Base-by-base conservation (phyloP, 2,329 filamentous ascomycete genomes). In the Hypoxylon sp. region DNA sequence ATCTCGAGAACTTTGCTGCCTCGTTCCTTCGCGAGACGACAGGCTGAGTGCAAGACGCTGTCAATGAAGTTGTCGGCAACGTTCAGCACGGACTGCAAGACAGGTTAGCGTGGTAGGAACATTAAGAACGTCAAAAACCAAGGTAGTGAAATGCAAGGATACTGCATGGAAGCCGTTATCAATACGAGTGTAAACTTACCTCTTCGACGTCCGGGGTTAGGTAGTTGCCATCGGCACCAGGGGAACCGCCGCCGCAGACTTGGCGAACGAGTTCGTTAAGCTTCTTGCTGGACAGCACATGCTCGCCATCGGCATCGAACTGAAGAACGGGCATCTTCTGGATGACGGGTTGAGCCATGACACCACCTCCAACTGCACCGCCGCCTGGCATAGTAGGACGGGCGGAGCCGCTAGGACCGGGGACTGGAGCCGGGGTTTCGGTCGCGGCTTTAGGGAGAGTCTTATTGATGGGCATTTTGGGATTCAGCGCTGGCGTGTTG, bases 271-370 rank as follows among this genome's bases (percentile, higher is more conserved):
- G 85, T 77, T 97, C 95, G 75, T 99, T 94, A 40, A 99, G 85
- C 81, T 97, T 98, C 82, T 97, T 96, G 87, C 97, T 97, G 81
- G 91, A 96, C n/a, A 99, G 83, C 0, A 99, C 91, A 44, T 94
- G 90, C 73, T 97, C 93, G 24, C 93, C 93, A 75, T 97, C 94
- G 28, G 93, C 92, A 76, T 98, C 95, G 62, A 97, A 89, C 60
- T 93, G 92, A 78, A 93, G 97, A 0, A 89, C 88, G 0, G 93
- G 93, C 45, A 93, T 88, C 75, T 93, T 94, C 58, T 89, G 83
- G 65, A 98, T 86, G 1, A 93, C 92, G 0, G 96, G 94, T 74
- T 97, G 93, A 53, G 90, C 90, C 85, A 97, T 92, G 51, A 96
- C 90, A 36, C 67, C 67, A 55, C 93, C 93, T 55, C 91, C 91